Evolutionary conservation across 495 filamentous ascomycete species (phyloP).

Genomic region (Trichoderma virens): DNA sequence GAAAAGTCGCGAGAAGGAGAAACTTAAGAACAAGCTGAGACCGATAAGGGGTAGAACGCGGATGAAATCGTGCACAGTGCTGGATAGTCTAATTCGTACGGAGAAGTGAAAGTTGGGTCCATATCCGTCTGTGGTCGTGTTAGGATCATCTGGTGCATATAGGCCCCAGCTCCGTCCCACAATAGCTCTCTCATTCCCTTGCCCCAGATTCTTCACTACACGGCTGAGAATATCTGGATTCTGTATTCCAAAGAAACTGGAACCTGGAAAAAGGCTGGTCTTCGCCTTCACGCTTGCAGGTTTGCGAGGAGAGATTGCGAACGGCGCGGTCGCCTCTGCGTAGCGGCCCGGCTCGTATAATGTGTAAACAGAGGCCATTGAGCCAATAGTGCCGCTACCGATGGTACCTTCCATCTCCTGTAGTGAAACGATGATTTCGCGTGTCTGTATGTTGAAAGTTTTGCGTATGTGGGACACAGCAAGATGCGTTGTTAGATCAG

Average conservation of each 20-base stretch:
- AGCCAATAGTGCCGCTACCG: not conserved
- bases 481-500: not conserved
- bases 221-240: not conserved
- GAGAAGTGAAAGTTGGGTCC: not conserved
- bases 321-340: not conserved
- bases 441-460: not conserved
- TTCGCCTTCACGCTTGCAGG: not conserved
- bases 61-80: not conserved
- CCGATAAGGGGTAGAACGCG: not conserved
- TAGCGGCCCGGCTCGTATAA: not conserved
- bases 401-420: not conserved
- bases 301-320: not conserved
- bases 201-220: not conserved
- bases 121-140: not conserved
- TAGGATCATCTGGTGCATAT: not conserved
- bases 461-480: not conserved
- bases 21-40: not conserved
- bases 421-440: not conserved
- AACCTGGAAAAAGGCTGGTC: not conserved
- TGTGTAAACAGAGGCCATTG: not conserved
- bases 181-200: not conserved
- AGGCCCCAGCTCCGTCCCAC: not conserved
- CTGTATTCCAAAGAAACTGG: not conserved
- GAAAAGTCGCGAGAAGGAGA: not conserved
- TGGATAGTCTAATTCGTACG: not conserved